phyloP scores from a whole-genome alignment of 208 protist species.

The Crithidia thermophila region DNA sequence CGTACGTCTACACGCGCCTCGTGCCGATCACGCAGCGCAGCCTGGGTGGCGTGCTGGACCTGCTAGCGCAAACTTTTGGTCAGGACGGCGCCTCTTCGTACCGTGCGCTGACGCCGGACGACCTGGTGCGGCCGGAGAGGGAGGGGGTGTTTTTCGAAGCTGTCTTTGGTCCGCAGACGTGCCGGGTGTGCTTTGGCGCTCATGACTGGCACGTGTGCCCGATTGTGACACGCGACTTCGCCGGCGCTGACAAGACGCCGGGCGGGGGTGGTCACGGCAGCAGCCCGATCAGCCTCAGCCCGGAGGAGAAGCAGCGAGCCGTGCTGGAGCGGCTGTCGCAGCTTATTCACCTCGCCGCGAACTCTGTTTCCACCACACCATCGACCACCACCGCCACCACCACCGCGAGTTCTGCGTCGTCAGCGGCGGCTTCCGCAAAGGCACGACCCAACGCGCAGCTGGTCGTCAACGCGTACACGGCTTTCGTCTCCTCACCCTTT shows the following conservation, averaged over 20 bases:
- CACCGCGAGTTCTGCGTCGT: background rate
- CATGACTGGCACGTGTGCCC: slow-evolving; percentile 78
- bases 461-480: slow-evolving; percentile 77
- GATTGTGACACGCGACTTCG: slow-evolving; percentile 87
- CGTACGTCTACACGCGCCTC: slow-evolving; percentile 78
- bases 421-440: background rate
- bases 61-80: slow-evolving; percentile 29
- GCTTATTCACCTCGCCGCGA: slow-evolving; percentile 34
- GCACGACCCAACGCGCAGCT: slow-evolving; percentile 32
- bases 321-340: slow-evolving; percentile 61
- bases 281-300: slow-evolving; percentile 61
- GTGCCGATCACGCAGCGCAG: slow-evolving; percentile 43
- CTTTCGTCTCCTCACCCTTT: slow-evolving; percentile 79
- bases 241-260: slow-evolving; percentile 3
- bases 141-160: slow-evolving; percentile 61
- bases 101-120: slow-evolving; percentile 29
- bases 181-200: slow-evolving; percentile 77
- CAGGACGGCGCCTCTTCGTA: slow-evolving; percentile 42
- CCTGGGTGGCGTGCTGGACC: slow-evolving; percentile 3
- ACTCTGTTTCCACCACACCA: background rate
- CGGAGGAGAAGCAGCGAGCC: slow-evolving; percentile 72
- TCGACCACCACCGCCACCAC: background rate
- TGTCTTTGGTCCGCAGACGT: slow-evolving; percentile 69
- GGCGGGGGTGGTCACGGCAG: background rate
- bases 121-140: slow-evolving; percentile 18